Base-by-base conservation (phyloP, 1,284 basidiomycete species). In the Fomitopsis pinicola region DNA sequence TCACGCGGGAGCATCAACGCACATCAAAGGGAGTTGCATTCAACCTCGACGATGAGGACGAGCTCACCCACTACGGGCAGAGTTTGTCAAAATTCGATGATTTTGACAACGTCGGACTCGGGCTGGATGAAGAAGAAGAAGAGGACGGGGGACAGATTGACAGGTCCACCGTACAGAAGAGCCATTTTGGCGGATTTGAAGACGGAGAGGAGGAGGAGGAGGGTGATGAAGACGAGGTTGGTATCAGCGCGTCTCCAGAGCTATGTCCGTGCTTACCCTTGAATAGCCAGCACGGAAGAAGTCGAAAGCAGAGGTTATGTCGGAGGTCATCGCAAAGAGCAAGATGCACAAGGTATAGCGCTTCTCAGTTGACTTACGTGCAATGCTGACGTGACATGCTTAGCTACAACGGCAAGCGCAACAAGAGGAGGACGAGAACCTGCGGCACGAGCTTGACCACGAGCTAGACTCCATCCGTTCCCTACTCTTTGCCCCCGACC, bases 321-420 rank as follows among this genome's bases (percentile, higher is more conserved):
- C 92, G 1, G 97, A 99, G 75, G 91, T 99, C 57, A 95, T 99
- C 56, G 92, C 95, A 14, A 99, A 99, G 77, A 97, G 94, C 77
- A 99, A 99, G 75, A 86, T 88, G 59, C 86, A 97, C 77, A 98
- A 96, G 80, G 94, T 93, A 64, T 58, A 9, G 26, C 59, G 36
- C 6, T 61, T 30, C 17, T 40, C 33, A 17, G 30, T 14, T 15
- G 6, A 14, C 30, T 19, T 5, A 6, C 5, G 5, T 19, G 33
- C 35, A 5, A n/a, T 14, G 30, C 35, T 40, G 1, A 53, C 3
- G 30, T 33, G 46, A 12, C 44, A 56, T 28, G 40, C 59, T 44
- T 59, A 98, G 94, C 77, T 91, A 61, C 87, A 87, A 67, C 86
- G 97, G 45, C 96, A 98, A 82, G 84, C 91, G 70, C 89, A 95